phyloP scores from a whole-genome alignment of 805 yeast genomes.

The Soucietia sequanensis region DNA sequence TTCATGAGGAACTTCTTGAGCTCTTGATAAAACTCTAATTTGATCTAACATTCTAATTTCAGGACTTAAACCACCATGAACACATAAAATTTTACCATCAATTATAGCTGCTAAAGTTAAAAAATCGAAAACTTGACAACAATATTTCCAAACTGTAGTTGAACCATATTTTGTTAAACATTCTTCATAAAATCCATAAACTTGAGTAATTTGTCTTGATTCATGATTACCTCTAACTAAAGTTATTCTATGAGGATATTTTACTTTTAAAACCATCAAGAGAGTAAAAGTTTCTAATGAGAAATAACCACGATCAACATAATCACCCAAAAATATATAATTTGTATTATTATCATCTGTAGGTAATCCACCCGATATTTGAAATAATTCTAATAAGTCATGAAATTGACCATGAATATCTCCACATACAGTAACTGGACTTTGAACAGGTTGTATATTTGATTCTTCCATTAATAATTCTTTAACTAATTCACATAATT shows the following conservation, averaged over 20 bases:
- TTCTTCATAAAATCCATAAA: constrained; percentile 96
- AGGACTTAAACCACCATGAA: constrained; percentile 96
- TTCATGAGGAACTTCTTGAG: constrained; percentile 98
- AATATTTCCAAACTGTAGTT: constrained; percentile 93
- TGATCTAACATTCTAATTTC: constrained; percentile 97
- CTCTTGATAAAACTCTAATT: constrained; percentile 88
- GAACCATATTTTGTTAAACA: constrained; percentile 91
- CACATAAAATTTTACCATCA: constrained; percentile 92
- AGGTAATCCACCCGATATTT: constrained; percentile 92
- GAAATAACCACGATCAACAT: constrained; percentile 97
- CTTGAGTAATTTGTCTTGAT: constrained; percentile 96
- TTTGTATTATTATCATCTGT: constrained; percentile 59
- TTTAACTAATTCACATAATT: constrained; percentile 91
- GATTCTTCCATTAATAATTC: constrained; percentile 95
- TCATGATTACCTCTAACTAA: constrained; percentile 98
- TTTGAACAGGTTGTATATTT: constrained; percentile 88
- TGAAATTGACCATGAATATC: constrained; percentile 99
- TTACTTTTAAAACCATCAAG: constrained; percentile 89
- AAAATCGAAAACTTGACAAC: constrained; percentile 95
- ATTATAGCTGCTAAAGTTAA: constrained; percentile 92
- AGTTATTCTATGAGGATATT: constrained; percentile 81
- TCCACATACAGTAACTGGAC: constrained; percentile 95
- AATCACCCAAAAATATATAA: constrained; percentile 90
- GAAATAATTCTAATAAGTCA: constrained; percentile 84
- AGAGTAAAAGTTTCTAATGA: constrained; percentile 91